Evolutionary conservation across 495 filamentous ascomycete species (phyloP), one percentile per base, ranked within the genome.

Genomic region (Aspergillus sclerotiicarbonarius): DNA sequence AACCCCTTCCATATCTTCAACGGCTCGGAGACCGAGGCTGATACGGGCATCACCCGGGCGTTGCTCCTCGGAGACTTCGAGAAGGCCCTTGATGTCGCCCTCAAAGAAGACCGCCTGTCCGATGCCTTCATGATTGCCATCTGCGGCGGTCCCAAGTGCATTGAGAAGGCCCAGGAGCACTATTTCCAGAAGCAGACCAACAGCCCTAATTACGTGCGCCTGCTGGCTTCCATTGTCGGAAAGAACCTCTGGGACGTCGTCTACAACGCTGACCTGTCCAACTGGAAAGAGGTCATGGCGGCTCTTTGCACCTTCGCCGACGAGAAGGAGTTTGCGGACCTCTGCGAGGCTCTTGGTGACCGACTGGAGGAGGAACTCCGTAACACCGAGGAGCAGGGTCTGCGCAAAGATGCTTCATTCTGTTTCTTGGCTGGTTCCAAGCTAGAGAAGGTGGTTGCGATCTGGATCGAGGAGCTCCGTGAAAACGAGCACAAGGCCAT

Each of bases 181-280:
- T 99, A 98, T 71, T 88, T 99, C 60, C 87, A 87, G 20, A 86
- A 91, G 64, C 91, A 90, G 67, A 76, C 82, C 7, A 83, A 85
- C 57, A 87, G 85, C 20, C 92, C 94, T 12, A 99, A 93, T 71
- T 99, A 99, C 69, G 76, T 98, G 46, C 86, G 94, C 37, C 78
- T 99, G 37, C 79, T 99, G 51, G 90, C 90, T 55, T 96, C 93
- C 25, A 87, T 98, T 44, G 90, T 94, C 52, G 90, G 90, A 50
- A 97, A 97, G 77, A 97, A 99, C 68, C 78, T 99, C 8, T 98
- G 95, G 94, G 94, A 99, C 76, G 82, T 98, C 46, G 94, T 97
- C 8, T 88, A 98, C 72, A 98, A 99, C 65, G 95, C 94, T 1
- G 90, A 96, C 65, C 72, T 98, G 45, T 78, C 81, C 41, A 89